Base-by-base conservation (phyloP, 306 rosid genomes). In the Pueraria montana region DNA sequence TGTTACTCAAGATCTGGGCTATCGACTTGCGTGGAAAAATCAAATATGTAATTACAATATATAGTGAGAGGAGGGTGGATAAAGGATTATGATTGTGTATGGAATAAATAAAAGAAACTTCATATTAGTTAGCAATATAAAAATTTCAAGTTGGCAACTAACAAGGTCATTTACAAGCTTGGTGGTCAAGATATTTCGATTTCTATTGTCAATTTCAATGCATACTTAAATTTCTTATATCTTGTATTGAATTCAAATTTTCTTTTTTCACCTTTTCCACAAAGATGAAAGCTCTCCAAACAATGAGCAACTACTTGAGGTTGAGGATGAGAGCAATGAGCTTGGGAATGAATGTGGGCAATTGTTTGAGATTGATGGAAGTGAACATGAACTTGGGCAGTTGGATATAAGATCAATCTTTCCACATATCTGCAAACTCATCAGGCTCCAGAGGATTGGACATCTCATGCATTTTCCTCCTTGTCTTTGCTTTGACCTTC, bases 401-500 rank as follows among this genome's bases (percentile, higher is more conserved):
- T 23, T 74, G 45, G 9, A 27, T 43, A 56, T 6, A 72, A 79
- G 74, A 36, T 82, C 34, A 94, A 30, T 30, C 34, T 30, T 30
- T 34, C 1, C 40, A 34, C 40, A 34, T 34, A 7, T 90, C 97
- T 10, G 98, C 94, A 88, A 96, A 96, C 84, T 96, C 98, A 82
- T 96, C 92, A 12, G 91, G 95, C 85, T 92, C 97, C 87, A 92
- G 64, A 76, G 96, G 94, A 86, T 96, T 94, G 12, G 90, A 69
- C 67, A 87, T 89, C 93, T 91, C 98, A 50, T 94, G 99, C 97
- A 91, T 91, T 86, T 96, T 96, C 86, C 99, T 92, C 88, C 94
- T 94, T 18, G 94, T 90, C 96, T 96, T 96, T 40, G 99, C 99
- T 77, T 96, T 96, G 78, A 96, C 93, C 90, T 96, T 96, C 97